Base-by-base conservation (phyloP, 2,329 filamentous ascomycete genomes). In the Microsporum canis region DNA sequence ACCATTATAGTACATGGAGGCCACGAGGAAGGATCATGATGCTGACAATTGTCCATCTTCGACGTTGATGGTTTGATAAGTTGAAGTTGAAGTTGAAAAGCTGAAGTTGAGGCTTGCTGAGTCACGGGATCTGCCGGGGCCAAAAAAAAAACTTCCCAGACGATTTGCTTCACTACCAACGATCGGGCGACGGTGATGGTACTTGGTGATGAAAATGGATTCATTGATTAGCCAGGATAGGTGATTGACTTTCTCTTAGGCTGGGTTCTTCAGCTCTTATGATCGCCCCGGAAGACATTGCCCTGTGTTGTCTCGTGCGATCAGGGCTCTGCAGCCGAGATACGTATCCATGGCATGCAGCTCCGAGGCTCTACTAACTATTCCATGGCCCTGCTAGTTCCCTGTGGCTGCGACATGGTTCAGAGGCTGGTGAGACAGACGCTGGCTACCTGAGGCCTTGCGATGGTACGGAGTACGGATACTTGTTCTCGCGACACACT, bases 231-330 rank as follows among this genome's bases (percentile, higher is more conserved):
- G 27, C 31, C 36, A 55, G 31, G 29, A 36, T 31, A 10, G 23
- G 31, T 55, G 49, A 55, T 55, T 55, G 49, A 55, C 29, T 55
- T 55, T 55, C 49, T 36, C n/a, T 53, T 55, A 55, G 31, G 6
- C 49, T 27, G 31, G 49, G 49, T 36, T 55, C 31, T 55, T 55
- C 49, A 55, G 49, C 49, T 55, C 49, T 17, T 31, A 55, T 55
- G 49, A 55, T 55, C 49, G 49, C 49, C 45, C 17, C 49, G 14
- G 49, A 34, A 33, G 49, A 55, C 7, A 31, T 55, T 14, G 49
- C 49, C 49, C 29, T 55, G 14, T 17, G 4, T 2, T 34, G 31
- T 34, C 14, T 55, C 31, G 29, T 36, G 31, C 49, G 29, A 34
- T 34, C 49, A 55, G 5, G 7, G 12, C 49, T 34, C 49, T 34